Evolutionary conservation across 352 stramenopile genomes (phyloP), one percentile per base, ranked within the genome.

Genomic region (Globisporangium rhizosaccharum): DNA sequence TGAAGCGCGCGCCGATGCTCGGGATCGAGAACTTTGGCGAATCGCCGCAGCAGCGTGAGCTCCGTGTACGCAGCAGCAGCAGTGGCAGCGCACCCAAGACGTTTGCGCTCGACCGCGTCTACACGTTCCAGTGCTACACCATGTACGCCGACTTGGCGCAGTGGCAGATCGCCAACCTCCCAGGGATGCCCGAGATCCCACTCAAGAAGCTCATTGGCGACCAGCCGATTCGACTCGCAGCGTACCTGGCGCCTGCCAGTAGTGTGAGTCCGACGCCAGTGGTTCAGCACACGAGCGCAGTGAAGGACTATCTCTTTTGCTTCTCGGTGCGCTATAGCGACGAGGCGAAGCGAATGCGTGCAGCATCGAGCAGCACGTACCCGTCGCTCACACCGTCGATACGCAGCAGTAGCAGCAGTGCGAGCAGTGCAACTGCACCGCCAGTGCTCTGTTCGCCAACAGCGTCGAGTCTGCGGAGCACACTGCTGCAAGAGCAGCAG

Each of bases 111-210:
- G 74, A 74, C 51, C 72, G 66, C 3, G 53, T 86, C 4, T 87
- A 86, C 56, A 80, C 74, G 10, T 79, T 92, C 59, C 73, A 87
- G 57, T 83, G 79, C 59, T 65, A 81, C 57, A 83, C 73, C 23
- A 73, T 68, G 41, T 72, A 82, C 59, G 53, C 57, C 0, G 73
- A 87, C 41, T 63, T 83, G 56, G 67, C 65, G 42, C 67, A 69
- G 46, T 85, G 74, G 72, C 72, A 70, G 51, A 62, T 90, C 18
- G 68, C 72, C 18, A 82, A 79, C 51, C 17, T 86, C 12, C 63
- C 68, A 3, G 70, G 72, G 1, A 56, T 79, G 20, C 65, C 62
- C 8, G 70, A 85, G 45, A 59, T 87, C 54, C 67, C 74, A 6
- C 48, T 83, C 28, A 63, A 56, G 17, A 74, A 75, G 46, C 70